Evolutionary conservation across 805 yeast genomes (phyloP).

Genomic region (Candida manassasensis): DNA sequence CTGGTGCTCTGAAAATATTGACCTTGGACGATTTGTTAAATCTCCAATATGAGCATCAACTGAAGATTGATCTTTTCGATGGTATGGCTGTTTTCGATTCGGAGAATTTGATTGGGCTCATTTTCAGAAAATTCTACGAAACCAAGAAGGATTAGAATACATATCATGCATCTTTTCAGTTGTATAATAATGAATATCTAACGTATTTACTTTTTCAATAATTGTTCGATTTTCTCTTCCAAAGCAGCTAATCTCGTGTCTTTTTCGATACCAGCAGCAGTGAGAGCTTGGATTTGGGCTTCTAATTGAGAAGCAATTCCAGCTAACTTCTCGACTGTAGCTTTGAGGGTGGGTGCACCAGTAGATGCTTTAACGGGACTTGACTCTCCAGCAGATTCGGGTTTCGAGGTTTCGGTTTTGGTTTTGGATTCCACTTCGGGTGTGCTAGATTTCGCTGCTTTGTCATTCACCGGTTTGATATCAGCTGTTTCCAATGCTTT

Average conservation of each 20-base stretch:
- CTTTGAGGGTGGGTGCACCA: conserved; percentile 61
- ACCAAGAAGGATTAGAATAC: conserved; percentile 25
- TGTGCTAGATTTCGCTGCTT: conserved; percentile 7
- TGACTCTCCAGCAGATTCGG: conserved; percentile 6
- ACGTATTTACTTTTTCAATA: conserved; percentile 37
- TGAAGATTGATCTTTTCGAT: conserved; percentile 53
- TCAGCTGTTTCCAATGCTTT: conserved; percentile 7
- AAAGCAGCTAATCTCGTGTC: conserved; percentile 56
- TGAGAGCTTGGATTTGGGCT: conserved; percentile 46
- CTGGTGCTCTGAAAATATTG: conserved; percentile 52
- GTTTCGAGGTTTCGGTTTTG: conserved; percentile 7
- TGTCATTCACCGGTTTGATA: conserved; percentile 4
- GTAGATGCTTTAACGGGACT: conserved; percentile 20
- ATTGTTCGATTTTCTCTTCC: conserved; percentile 57
- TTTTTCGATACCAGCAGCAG: conserved; percentile 54
- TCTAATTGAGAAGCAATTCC: conserved; percentile 55
- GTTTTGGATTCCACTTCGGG: conserved; percentile 10
- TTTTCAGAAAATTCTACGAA: conserved; percentile 74
- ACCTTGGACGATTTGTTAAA: conserved; percentile 69
- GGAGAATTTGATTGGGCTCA: conserved; percentile 58
- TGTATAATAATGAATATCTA: conserved; percentile 2
- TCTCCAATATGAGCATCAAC: conserved; percentile 65
- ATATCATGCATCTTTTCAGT: no score
- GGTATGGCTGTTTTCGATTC: conserved; percentile 69
- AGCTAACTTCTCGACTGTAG: conserved; percentile 65